phyloP scores from a whole-genome alignment of 495 filamentous ascomycete genomes.

The Evansstolkia leycettana region DNA sequence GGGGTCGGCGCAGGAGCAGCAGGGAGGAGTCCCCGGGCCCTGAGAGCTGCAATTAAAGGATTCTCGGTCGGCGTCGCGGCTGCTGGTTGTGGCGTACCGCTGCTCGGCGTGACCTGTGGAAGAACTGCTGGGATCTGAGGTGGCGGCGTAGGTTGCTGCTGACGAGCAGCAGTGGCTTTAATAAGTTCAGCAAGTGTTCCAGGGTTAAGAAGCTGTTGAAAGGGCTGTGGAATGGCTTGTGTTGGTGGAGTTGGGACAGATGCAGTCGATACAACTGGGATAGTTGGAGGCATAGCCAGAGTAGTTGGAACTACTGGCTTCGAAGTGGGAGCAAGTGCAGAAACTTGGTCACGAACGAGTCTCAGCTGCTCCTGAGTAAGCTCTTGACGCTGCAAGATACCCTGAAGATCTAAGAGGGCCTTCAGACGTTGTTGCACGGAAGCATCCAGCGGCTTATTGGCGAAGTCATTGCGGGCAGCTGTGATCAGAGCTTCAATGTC shows the following conservation, averaged over 20 bases:
- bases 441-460: conserved; percentile 58
- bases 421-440: conserved; percentile 65
- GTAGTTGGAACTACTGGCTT: conserved; percentile 13
- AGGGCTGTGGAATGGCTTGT: conserved; percentile 23
- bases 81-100: conserved; percentile 18
- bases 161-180: conserved; percentile 31
- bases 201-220: conserved; percentile 34
- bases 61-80: conserved; percentile 18
- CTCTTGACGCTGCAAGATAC: conserved; percentile 63
- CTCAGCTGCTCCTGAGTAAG: conserved; percentile 70
- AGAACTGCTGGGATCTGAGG: conserved; percentile 17
- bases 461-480: conserved; percentile 56
- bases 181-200: conserved; percentile 37
- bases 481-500: conserved; percentile 69
- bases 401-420: conserved; percentile 77
- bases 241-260: conserved; percentile 19
- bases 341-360: conserved; percentile 67
- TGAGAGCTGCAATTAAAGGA: conserved; percentile 33
- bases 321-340: conserved; percentile 40
- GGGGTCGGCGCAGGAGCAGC: conserved; percentile 18
- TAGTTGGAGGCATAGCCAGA: conserved; percentile 11
- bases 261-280: conserved; percentile 14
- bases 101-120: conserved; percentile 11
- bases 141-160: conserved; percentile 30
- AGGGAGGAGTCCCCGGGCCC: conserved; percentile 36